Base-by-base conservation (phyloP, 1,139 yeast genomes). In the Neolecta irregularis region DNA sequence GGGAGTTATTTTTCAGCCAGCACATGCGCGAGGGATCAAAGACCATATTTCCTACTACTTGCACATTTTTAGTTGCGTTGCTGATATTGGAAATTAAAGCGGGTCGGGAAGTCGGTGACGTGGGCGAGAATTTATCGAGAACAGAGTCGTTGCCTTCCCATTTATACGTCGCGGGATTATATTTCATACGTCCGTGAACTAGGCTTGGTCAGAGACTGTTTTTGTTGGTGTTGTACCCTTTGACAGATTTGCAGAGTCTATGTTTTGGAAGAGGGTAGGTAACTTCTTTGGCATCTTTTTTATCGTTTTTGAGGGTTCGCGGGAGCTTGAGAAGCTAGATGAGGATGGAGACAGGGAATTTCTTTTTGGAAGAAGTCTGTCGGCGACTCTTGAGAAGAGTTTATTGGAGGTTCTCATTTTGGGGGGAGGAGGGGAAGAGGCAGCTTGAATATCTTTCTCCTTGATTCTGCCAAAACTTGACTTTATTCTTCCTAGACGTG, bases 61-160 rank as follows among this genome's bases (percentile, higher is more conserved):
- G 61, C 8, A 58, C 51, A 19, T 20, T 20, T 51, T 52, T 42
- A 16, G 18, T 40, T 6, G 42, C 30, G 32, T 51, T 46, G 16
- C 56, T 46, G 21, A 52, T 50, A 36, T 53, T 54, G 5, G 63
- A 56, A 42, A 58, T 57, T 13, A 60, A 44, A 2, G 61, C 62
- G 40, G 39, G 56, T 41, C 36, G 48, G n/a, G n/a, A n/a, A 24
- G 43, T 43, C 28, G 41, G 50, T 25, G 48, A 38, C 17, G 32
- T 34, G 11, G 45, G 38, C 2, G 47, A 44, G 47, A 72, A 71
- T 40, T 62, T 58, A 36, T 64, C 52, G 35, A 70, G 54, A 29
- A 72, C 79, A 15, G 60, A 59, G 32, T 74, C 77, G 46, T 74
- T 74, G 3, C 83, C 83, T 49, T 74, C 81, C 83, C 83, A 74